Percentiles rank a stretch among this genome's conserved stretches.
These are phyloP conservation scores for Lepiota venenata DNA, from an alignment of 768 basidiomycete species.

Conservation along the genomic window DNA sequence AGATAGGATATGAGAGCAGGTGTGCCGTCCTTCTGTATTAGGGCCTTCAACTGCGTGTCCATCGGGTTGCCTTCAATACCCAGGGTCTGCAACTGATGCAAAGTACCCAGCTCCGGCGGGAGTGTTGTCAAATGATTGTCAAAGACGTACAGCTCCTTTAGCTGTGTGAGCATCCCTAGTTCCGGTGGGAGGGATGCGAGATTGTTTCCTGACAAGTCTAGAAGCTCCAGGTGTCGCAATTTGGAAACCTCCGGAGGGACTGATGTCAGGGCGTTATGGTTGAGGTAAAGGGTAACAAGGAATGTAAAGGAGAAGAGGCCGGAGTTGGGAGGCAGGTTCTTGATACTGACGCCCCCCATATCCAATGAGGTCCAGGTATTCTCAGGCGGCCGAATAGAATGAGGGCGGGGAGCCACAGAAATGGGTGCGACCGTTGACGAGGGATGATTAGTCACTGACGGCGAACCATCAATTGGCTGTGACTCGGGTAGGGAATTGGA, in stretches of 20 bases:
- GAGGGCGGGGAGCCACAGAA: slow-evolving; percentile 61
- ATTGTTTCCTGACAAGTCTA: slow-evolving; percentile 90
- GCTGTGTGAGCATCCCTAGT: slow-evolving; percentile 82
- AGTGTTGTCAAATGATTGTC: slow-evolving; percentile 90
- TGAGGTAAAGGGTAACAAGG: slow-evolving; percentile 92
- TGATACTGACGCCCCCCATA: slow-evolving; percentile 94
- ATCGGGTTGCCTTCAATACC: slow-evolving; percentile 98
- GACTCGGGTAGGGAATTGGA: slow-evolving; percentile 20
- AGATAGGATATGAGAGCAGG: slow-evolving; percentile 81
- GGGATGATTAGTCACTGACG: slow-evolving; percentile 53
- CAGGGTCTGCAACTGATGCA: slow-evolving; percentile 89
- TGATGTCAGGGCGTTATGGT: slow-evolving; percentile 82
- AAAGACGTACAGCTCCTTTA: slow-evolving; percentile 93
- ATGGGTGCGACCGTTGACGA: slow-evolving; percentile 77
- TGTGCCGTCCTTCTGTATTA: slow-evolving; percentile 96
- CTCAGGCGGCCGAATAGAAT: slow-evolving; percentile 60
- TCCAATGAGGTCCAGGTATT: slow-evolving; percentile 90
- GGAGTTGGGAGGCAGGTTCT: slow-evolving; percentile 77
- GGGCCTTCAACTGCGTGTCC: slow-evolving; percentile 67
- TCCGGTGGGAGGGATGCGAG: slow-evolving; percentile 78
- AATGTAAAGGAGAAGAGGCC: slow-evolving; percentile 87
- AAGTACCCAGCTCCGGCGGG: slow-evolving; percentile 82
- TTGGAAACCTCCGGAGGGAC: slow-evolving; percentile 82
- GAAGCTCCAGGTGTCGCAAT: slow-evolving; percentile 80
- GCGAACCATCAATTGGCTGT: slow-evolving; percentile 16